phyloP scores from a whole-genome alignment of 768 basidiomycete species.

The Pholiota molesta region DNA sequence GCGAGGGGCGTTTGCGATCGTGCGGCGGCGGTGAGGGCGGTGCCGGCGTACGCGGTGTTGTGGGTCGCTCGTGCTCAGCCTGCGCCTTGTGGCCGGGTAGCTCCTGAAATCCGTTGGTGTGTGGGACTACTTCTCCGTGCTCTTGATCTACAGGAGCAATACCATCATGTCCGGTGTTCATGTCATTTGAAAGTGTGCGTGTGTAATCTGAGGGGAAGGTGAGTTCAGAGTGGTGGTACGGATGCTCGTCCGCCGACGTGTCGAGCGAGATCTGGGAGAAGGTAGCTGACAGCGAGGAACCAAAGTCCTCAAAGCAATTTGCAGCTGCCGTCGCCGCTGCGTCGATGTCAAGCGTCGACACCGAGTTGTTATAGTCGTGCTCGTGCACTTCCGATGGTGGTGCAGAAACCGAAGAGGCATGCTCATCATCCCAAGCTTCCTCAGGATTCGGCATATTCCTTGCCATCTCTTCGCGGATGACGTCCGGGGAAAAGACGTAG shows the following conservation, averaged over 20 bases:
- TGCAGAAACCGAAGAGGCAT: background rate
- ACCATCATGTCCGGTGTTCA: background rate
- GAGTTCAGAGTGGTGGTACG: background rate
- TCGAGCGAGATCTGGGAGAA: constrained; percentile 45
- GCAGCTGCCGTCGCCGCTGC: constrained; percentile 27
- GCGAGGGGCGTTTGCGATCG: background rate
- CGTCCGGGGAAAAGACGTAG: constrained; percentile 59
- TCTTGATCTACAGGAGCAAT: background rate
- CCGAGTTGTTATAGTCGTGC: constrained; percentile 40
- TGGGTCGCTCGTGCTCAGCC: background rate
- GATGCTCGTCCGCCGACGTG: constrained; percentile 22
- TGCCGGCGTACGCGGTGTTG: constrained; percentile 2
- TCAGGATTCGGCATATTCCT: constrained; percentile 44
- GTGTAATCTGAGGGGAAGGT: background rate
- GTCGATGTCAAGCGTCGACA: constrained; percentile 61
- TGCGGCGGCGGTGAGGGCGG: constrained; percentile 3
- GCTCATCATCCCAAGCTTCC: constrained; percentile 27
- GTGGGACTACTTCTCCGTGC: background rate
- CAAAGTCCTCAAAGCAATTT: constrained; percentile 21
- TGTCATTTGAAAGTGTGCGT: background rate
- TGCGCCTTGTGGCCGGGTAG: background rate
- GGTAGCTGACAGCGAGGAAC: constrained; percentile 32
- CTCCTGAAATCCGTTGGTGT: background rate
- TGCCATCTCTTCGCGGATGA: constrained; percentile 65
- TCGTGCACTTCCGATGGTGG: background rate